Conservation (phyloP, 2,329 filamentous ascomycete species). For the Epichloe sylvatica region DNA sequence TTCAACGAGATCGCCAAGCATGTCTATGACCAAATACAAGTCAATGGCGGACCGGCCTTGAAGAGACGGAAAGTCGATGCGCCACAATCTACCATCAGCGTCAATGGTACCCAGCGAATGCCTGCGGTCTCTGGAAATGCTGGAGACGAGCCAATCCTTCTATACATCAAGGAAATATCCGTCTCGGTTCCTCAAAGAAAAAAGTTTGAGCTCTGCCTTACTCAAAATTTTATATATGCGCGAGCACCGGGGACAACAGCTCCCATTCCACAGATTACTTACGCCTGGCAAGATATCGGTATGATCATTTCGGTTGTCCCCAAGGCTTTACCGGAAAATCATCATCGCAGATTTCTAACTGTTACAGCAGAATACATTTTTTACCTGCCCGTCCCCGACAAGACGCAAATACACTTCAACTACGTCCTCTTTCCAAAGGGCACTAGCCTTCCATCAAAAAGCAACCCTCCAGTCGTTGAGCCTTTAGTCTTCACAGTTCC, state of each 20-base stretch:
- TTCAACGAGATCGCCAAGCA: constrained; percentile 44
- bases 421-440: constrained; percentile 48
- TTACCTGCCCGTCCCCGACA: constrained; percentile 51
- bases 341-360: constrained; percentile 6
- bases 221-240: constrained; percentile 44
- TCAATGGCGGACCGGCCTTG: constrained; percentile 30
- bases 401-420: constrained; percentile 50
- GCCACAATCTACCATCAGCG: constrained; percentile 14
- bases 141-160: constrained; percentile 35
- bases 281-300: constrained; percentile 51
- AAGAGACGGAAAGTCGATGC: constrained; percentile 41
- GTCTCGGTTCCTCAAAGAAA: constrained; percentile 54
- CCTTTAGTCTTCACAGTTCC: constrained; percentile 53
- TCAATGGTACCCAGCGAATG: constrained; percentile 7
- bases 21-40: constrained; percentile 31
- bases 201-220: constrained; percentile 55
- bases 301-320: constrained; percentile 7
- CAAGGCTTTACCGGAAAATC: background rate
- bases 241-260: constrained; percentile 35
- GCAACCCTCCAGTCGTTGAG: constrained; percentile 31
- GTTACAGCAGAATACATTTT: constrained; percentile 41
- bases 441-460: constrained; percentile 37
- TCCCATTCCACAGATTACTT: constrained; percentile 39
- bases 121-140: constrained; percentile 17
- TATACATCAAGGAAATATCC: constrained; percentile 52